Evolutionary conservation across 805 yeast species (phyloP).

Genomic region (Lipomyces anomalus): DNA sequence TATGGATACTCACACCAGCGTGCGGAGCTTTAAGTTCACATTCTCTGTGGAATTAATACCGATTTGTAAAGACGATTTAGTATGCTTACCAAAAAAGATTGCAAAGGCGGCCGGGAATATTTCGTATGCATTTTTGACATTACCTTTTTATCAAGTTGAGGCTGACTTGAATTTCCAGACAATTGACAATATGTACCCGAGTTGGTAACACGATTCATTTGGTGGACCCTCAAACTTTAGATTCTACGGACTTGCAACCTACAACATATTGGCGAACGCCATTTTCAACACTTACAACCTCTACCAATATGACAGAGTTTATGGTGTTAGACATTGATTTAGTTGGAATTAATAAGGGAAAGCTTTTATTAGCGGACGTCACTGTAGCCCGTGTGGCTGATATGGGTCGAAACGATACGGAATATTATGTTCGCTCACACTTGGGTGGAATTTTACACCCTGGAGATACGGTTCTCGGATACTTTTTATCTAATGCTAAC

Average conservation of each 20-base stretch:
- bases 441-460: constrained; percentile 92
- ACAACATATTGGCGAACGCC: constrained; percentile 75
- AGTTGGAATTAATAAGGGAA: constrained; percentile 72
- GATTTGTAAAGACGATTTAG: constrained; percentile 92
- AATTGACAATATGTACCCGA: constrained; percentile 78
- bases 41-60: constrained; percentile 93
- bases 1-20: constrained; percentile 86
- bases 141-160: too few species aligned
- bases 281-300: constrained; percentile 67
- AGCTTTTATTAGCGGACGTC: constrained; percentile 77
- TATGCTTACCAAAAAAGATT: constrained; percentile 79
- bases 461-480: constrained; percentile 93
- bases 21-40: constrained; percentile 81
- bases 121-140: too few species aligned
- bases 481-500: constrained; percentile 76
- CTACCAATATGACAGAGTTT: constrained; percentile 65
- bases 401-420: constrained; percentile 77
- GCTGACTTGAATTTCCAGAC: too few species aligned
- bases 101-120: constrained; percentile 82
- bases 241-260: constrained; percentile 68
- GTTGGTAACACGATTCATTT: constrained; percentile 79
- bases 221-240: constrained; percentile 75
- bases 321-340: constrained; percentile 92
- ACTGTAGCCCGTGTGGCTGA: constrained; percentile 88
- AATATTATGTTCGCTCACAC: constrained; percentile 82